Percentiles rank a stretch among this genome's conserved stretches.
These are phyloP conservation scores for Cajanus cajan DNA, from an alignment of 306 rosid species.

Conservation along the genomic window DNA sequence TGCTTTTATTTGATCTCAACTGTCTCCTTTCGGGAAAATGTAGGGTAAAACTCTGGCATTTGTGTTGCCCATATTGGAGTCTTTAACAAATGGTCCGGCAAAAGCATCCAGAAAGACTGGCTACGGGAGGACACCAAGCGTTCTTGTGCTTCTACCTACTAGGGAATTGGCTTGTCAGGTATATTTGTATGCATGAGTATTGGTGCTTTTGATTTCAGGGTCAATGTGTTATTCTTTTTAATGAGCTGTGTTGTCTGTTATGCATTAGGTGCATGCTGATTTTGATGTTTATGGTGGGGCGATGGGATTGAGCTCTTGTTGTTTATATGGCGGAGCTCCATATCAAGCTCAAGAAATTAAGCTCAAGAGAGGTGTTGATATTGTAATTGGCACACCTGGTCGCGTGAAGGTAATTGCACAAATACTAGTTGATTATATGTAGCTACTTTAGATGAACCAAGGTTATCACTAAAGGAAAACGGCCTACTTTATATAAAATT, in stretches of 20 bases:
- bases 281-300: conserved; percentile 78
- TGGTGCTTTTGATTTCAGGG: not conserved
- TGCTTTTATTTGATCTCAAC: not conserved
- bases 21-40: not conserved
- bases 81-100: conserved; percentile 54
- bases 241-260: conserved; percentile 14
- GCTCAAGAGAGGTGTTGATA: conserved; percentile 76
- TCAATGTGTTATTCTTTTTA: not conserved
- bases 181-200: not conserved
- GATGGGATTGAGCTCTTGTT: conserved; percentile 68
- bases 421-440: not conserved
- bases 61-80: conserved; percentile 81
- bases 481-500: no score
- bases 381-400: conserved; percentile 86
- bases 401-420: conserved; percentile 64
- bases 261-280: conserved; percentile 66
- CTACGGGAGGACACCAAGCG: conserved; percentile 70
- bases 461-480: no score
- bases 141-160: conserved; percentile 84
- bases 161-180: conserved; percentile 94
- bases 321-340: conserved; percentile 76
- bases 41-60: conserved; percentile 96
- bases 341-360: conserved; percentile 49
- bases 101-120: conserved; percentile 61
- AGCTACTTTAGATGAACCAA: no score